Conservation (phyloP, 441 rosid species). For the Metrosideros polymorpha region DNA sequence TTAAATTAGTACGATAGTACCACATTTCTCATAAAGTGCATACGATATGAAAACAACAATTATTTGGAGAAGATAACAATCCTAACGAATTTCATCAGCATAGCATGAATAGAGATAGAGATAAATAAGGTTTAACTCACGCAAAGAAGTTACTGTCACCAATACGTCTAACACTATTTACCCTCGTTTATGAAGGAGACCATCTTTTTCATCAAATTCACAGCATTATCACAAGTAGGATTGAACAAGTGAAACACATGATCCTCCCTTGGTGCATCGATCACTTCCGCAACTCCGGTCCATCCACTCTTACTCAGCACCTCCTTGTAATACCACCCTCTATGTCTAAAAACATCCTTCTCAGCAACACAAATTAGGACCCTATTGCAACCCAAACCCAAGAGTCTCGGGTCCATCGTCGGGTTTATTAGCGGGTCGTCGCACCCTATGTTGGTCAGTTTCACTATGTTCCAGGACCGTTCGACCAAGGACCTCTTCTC, state of each 20-base stretch:
- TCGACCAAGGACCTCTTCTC: background rate
- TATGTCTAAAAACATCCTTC: background rate
- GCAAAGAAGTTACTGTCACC: background rate
- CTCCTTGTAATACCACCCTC: background rate
- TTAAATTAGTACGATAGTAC: background rate
- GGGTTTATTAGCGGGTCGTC: background rate
- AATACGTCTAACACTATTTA: background rate
- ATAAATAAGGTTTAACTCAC: background rate
- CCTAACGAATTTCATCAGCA: background rate
- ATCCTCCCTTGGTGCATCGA: background rate
- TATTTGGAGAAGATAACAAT: background rate
- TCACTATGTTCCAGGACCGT: background rate
- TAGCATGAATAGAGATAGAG: background rate
- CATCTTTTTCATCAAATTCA: background rate
- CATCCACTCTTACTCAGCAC: background rate
- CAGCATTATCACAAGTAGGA: background rate
- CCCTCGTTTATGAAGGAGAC: background rate
- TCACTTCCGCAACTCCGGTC: background rate
- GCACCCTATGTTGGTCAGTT: background rate
- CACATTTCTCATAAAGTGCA: background rate
- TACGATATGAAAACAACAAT: background rate
- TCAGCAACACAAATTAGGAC: background rate
- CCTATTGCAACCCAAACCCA: background rate
- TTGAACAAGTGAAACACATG: background rate
- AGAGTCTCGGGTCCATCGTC: background rate